Evolutionary conservation across 345 rosid species (phyloP), one percentile per base, ranked within the genome.

Genomic region (Trapa bicornis): DNA sequence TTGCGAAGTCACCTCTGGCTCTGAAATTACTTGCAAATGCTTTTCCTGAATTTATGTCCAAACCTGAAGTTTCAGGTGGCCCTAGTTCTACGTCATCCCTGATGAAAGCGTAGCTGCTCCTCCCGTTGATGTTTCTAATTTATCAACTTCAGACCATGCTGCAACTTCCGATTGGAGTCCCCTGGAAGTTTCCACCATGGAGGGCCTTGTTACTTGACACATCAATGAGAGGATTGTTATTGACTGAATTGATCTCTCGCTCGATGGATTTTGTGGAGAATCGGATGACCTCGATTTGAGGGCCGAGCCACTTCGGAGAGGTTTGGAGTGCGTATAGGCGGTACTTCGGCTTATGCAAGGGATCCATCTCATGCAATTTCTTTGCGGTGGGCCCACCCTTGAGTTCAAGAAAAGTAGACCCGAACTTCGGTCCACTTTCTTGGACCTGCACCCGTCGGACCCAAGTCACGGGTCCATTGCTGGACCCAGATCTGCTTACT

Each of bases 181-280:
- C 84, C 72, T 78, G 91, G 96, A 12, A 89, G 91, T 78, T 94
- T 94, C 80, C 91, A 0, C 93, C 87, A 39, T 87, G 93, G 10
- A 86, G 77, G 99, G 99, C 67, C 96, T 94, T 74, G 87, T 86
- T 64, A 82, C 61, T 94, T 97, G 99, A 73, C 91, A 84, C 97
- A 87, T 87, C 79, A 85, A 81, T 80, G 91, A 91, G 67, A 86
- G 78, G 73, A 47, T 65, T 65, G 99, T 94, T 68, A 91, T 94
- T 78, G 96, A 94, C 78, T 0, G 85, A 83, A 69, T 83, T 83
- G 60, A 83, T 83, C 72, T 83, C 87, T 53, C 87, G 70, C 66
- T 81, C 85, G 16, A 83, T 81, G 0, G 84, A 79, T 45, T 78
- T 75, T 47, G 87, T 84, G 1, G 87, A 67, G 17, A 61, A 70